Base-by-base conservation (phyloP, 306 rosid genomes). In the Ceratonia siliqua region DNA sequence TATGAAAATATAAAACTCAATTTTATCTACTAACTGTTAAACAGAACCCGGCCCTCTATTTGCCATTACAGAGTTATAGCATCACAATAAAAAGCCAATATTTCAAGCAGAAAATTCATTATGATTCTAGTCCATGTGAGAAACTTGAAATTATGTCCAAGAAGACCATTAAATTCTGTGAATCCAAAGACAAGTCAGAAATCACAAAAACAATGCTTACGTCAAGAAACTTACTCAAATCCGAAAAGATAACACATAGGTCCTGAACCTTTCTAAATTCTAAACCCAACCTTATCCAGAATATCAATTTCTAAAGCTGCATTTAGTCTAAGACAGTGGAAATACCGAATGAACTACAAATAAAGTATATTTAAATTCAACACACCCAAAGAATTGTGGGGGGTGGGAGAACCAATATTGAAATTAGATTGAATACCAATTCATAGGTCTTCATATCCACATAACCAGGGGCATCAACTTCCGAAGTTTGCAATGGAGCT, bases 401-500 rank as follows among this genome's bases (percentile, higher is more conserved):
- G n/a, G n/a, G n/a, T n/a, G n/a, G n/a, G n/a, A 22, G 28, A 35
- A 54, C 1, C 25, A 21, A 5, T 18, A 32, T 2, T 14, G 17
- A 55, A 77, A n/a, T 1, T n/a, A 22, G 30, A 18, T 8, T 14
- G 1, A 59, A n/a, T 89, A 90, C 97, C 91, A 91, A 75, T 62
- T 84, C 85, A 68, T 85, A 91, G n/a, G 93, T 88, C 62, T 89
- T 89, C 0, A 55, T 66, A 70, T 91, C 90, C 1, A 88, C 96
- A 48, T 78, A 91, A 14, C 98, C 97, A 79, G 96, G 98, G 15
- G 92, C 84, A 27, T 89, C 96, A 2, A 24, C 38, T 4, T 94
- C 91, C 27, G 76, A 74, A 39, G 89, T 94, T 72, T 94, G 98
- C 63, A 94, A 81, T 38, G 94, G 94, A 81, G 97, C 97, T 11